Base-by-base conservation (phyloP, 2,329 filamentous ascomycete genomes). In the Iodosphaeria phyllophila region DNA sequence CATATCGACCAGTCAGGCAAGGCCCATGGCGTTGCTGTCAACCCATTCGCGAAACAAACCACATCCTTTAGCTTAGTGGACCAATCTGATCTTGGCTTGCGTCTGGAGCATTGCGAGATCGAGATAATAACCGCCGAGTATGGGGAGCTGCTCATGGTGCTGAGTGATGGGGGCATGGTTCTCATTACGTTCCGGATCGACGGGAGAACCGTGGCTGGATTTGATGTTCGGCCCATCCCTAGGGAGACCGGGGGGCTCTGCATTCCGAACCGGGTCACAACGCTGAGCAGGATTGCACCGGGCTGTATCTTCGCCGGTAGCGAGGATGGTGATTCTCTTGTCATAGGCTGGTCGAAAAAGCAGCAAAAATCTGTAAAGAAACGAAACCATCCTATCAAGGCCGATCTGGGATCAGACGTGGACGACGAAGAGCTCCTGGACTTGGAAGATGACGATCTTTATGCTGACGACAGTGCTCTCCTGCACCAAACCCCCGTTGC, bases 1-100 rank as follows among this genome's bases (percentile, higher is more conserved):
- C 89, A 98, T 46, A 72, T 98, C 35, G 86, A 95, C 42, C 89
- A 98, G 56, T 82, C 82, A 8, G 89, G 89, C 16, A 93, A 92
- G 47, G 68, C 83, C 8, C 92, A 82, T 40, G 86, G 83, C 3
- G 76, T 95, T 30, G 86, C 77, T 4, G 79, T 98, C 34, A 98
- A 98, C 42, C 67, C 80, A 17, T 91, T 92, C 51, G 75, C 84
- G 4, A 80, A 74, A 44, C 68, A 78, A 32, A 68, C 70, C 33
- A 92, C 86, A 3, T 67, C 75, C 1, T 95, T 93, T 40, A 68
- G 74, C 25, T 70, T 98, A 44, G 64, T 68, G 5, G 89, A 98
- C 44, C 86, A 93, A 48, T 78, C 82, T 1, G 68, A 79, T 22
- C 58, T 95, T 22, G 65, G 66, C 10, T 54, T 95, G 30, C 76